Evolutionary conservation across 2,329 filamentous ascomycete species (phyloP), one percentile per base, ranked within the genome.

Genomic region (Epichloe aotearoae): DNA sequence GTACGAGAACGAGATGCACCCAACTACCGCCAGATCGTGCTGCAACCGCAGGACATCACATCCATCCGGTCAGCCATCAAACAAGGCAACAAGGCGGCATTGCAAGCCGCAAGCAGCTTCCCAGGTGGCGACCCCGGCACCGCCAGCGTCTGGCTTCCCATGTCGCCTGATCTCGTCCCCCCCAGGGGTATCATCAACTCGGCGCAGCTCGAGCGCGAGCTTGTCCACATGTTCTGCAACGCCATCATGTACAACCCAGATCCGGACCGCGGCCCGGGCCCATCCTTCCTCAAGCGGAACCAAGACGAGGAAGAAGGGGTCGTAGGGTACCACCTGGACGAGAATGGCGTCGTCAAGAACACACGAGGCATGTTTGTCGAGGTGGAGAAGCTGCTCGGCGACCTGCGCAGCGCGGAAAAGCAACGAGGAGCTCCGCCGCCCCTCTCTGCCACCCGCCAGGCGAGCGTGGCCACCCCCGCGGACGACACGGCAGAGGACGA

Each of bases 201-300:
- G 47, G 82, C 85, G 1, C 93, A 97, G 64, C 75, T 97, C 15
- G 91, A 97, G 67, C 88, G 89, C 57, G 91, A 97, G 65, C 73
- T 97, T 11, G 88, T 94, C 59, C 86, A 94, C 59, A 96, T 97
- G 87, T 95, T 97, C 65, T 88, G 89, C 57, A 97, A 97, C 61
- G 91, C 93, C 17, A 86, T 96, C 67, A 97, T 98, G 93, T 98
- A 95, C 73, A 97, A 97, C 59, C 83, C 86, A 0, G 88, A 95
- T 55, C 82, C 84, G 0, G 74, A 86, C 57, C 79, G 83, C 26
- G 84, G 85, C 0, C 80, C 84, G 10, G 84, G 84, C 0, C 72
- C 75, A 2, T 70, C 74, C 0, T 86, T 89, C 56, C 65, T 78
- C 59, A 68, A 70, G 51, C 61, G 69, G 40, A 61, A 69, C 41